Percentiles rank a stretch among this genome's conserved stretches.
Evolutionary conservation across 148 eudicot genomes (phyloP).

Genomic region (Cornus controversa): DNA sequence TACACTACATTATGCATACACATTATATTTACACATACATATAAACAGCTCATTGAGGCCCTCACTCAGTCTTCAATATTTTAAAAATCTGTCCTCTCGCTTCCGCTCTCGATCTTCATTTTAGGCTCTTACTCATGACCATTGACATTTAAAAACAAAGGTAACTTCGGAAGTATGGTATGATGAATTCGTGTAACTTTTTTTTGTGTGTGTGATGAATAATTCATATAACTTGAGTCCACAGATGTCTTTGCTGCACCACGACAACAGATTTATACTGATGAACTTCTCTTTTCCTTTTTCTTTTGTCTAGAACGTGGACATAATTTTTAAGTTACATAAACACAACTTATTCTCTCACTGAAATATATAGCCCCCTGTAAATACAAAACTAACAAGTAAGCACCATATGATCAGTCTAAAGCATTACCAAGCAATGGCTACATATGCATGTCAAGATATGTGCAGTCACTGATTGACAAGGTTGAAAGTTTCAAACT

Average conservation of each 20-base stretch:
- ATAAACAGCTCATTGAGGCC: too few relatives aligned
- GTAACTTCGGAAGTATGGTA: too few relatives aligned
- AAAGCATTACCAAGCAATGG: neutral
- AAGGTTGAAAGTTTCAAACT: neutral
- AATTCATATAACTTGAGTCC: too few relatives aligned
- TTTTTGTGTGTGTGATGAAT: too few relatives aligned
- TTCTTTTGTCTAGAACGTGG: neutral
- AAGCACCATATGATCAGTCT: neutral
- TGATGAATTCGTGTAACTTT: too few relatives aligned
- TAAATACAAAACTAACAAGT: neutral
- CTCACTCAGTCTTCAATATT: too few relatives aligned
- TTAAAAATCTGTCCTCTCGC: too few relatives aligned
- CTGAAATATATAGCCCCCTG: neutral
- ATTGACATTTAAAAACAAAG: neutral
- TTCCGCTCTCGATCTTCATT: too few relatives aligned
- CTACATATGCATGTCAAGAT: neutral
- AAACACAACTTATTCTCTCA: neutral
- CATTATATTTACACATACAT: too few relatives aligned
- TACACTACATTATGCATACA: too few relatives aligned
- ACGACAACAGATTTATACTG: neutral
- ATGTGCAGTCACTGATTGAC: neutral
- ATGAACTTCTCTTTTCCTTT: neutral
- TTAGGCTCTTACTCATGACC: neutral
- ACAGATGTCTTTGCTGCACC: neutral
- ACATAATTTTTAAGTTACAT: neutral